Percentiles rank a stretch among this genome's conserved stretches.
phyloP scores from a whole-genome alignment of 129 eudicot species.

The Flaveria bidentis region DNA sequence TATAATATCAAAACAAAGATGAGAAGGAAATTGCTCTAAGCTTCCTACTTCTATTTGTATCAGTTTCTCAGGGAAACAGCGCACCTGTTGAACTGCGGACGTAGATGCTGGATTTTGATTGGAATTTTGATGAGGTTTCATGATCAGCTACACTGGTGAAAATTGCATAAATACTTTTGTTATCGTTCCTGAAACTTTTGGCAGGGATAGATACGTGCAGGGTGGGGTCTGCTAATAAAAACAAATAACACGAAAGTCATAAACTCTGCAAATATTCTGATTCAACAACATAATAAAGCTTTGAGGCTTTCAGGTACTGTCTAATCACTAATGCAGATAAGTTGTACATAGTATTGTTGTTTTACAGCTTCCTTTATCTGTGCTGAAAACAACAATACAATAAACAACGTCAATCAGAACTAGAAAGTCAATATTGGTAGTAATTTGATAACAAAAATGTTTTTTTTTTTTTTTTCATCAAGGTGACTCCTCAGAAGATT shows the following conservation, averaged over 20 bases:
- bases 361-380: too few relatives aligned
- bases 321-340: not conserved
- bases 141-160: not conserved
- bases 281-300: not conserved
- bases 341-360: too few relatives aligned
- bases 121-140: conserved; percentile 2
- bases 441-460: too few relatives aligned
- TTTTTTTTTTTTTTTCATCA: too few relatives aligned
- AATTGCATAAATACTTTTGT: not conserved
- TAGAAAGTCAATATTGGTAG: too few relatives aligned
- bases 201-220: not conserved
- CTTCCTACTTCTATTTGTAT: not conserved
- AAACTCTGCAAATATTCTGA: not conserved
- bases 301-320: not conserved
- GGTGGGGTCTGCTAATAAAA: not conserved
- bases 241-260: not conserved
- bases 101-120: conserved; percentile 3
- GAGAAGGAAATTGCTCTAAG: not conserved
- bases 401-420: too few relatives aligned
- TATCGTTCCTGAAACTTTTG: not conserved
- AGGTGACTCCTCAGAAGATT: too few relatives aligned
- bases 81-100: not conserved
- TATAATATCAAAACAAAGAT: not conserved
- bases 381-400: too few relatives aligned
- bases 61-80: not conserved